Conservation (phyloP, 1,284 basidiomycete species). For the Cryptococcus sp. region DNA sequence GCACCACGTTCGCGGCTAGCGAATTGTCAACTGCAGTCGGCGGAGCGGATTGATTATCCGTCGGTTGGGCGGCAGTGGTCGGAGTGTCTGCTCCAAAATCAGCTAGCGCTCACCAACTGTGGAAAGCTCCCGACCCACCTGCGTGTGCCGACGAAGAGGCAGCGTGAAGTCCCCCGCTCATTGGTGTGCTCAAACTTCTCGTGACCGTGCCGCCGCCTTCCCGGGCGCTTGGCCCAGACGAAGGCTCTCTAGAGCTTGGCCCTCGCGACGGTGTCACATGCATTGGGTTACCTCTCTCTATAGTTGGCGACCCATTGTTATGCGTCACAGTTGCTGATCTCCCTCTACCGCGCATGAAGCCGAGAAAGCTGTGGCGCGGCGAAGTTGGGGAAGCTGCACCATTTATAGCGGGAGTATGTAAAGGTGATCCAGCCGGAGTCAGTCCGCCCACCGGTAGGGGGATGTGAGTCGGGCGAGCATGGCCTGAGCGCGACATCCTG, state of each 20-base stretch:
- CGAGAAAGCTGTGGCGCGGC: slow-evolving; percentile 48
- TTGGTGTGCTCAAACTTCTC: slow-evolving; percentile 43
- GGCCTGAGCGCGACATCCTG: not conserved
- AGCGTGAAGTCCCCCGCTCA: slow-evolving; percentile 11
- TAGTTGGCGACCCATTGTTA: slow-evolving; percentile 6
- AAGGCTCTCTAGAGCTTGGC: slow-evolving; percentile 12
- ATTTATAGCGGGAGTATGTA: slow-evolving; percentile 12
- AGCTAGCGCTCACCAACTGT: too few species aligned
- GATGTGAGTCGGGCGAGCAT: slow-evolving; percentile 33
- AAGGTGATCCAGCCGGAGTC: slow-evolving; percentile 27
- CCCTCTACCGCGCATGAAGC: slow-evolving; percentile 48
- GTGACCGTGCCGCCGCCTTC: slow-evolving; percentile 30
- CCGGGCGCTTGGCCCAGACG: not conserved
- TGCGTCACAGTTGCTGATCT: slow-evolving; percentile 44
- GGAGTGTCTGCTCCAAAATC: too few species aligned
- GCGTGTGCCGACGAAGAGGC: not conserved
- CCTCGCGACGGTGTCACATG: slow-evolving; percentile 1
- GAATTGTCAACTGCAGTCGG: not conserved
- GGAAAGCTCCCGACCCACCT: too few species aligned
- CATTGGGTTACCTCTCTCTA: slow-evolving; percentile 1
- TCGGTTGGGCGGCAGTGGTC: not conserved
- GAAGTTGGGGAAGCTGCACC: slow-evolving; percentile 39
- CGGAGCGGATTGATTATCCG: not conserved
- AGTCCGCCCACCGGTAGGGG: slow-evolving; percentile 23
- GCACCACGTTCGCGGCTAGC: too few species aligned